These are phyloP conservation scores for Akanthomyces dipterigenus DNA, from an alignment of 2,329 filamentous ascomycete genomes.

Conservation along the genomic window DNA sequence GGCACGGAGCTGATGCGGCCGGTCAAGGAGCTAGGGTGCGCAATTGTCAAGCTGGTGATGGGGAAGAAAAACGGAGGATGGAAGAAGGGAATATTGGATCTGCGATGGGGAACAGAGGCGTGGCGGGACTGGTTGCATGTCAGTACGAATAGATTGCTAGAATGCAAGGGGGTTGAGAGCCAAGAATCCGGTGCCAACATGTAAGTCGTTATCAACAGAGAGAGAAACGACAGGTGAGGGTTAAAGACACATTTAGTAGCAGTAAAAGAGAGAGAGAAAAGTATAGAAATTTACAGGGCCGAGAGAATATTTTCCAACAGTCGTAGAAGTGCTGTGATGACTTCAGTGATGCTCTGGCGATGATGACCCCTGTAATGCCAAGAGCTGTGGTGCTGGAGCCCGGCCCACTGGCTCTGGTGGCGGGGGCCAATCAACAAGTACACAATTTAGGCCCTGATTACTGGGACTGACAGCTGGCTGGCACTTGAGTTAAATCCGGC, in stretches of 20 bases:
- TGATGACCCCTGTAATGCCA: neutral
- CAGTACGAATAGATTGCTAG: neutral
- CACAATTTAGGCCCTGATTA: conserved; percentile 3
- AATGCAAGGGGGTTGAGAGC: no score
- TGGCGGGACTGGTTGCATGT: neutral
- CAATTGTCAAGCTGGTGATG: neutral
- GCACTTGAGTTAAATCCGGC: neutral
- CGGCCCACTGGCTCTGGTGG: neutral
- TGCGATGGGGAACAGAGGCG: neutral
- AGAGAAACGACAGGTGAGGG: no score
- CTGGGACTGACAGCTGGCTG: neutral
- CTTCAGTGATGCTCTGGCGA: no score
- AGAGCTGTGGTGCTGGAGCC: neutral
- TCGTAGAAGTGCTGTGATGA: no score
- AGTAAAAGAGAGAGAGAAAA: no score
- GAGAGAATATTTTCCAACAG: no score
- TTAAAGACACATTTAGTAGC: no score
- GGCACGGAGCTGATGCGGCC: neutral
- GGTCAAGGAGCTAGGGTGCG: neutral
- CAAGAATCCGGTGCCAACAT: no score
- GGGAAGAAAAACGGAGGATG: neutral
- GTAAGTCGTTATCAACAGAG: no score
- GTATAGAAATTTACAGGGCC: no score
- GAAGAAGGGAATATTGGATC: neutral
- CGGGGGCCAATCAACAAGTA: conserved; percentile 2